Percentiles rank a stretch among this genome's conserved stretches.
phyloP scores from a whole-genome alignment of 2,329 filamentous ascomycete species.

The Ophiostoma piceae region DNA sequence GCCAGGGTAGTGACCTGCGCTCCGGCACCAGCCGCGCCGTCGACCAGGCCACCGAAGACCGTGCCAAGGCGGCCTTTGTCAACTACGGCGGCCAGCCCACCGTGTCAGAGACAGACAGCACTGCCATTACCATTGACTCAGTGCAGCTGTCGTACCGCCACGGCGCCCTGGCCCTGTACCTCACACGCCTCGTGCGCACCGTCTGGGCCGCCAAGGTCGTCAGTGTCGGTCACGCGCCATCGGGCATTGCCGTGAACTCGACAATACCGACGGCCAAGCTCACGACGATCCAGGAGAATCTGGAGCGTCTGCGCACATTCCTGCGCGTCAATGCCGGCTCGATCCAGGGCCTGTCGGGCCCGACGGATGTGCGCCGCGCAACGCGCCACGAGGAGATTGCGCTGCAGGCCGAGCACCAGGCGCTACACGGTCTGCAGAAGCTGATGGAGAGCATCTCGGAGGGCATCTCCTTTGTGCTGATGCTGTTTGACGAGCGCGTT shows the following conservation, averaged over 20 bases:
- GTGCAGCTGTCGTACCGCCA: conserved; percentile 86
- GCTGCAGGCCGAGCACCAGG: conserved; percentile 88
- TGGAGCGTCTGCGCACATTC: conserved; percentile 75
- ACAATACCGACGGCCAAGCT: conserved; percentile 65
- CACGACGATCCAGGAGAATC: conserved; percentile 68
- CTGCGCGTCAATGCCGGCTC: conserved; percentile 81
- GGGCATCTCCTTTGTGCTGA: conserved; percentile 91
- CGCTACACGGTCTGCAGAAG: conserved; percentile 76
- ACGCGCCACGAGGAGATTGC: conserved; percentile 88
- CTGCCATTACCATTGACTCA: conserved; percentile 67
- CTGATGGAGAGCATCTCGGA: conserved; percentile 89
- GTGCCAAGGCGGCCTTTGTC: conserved; percentile 81
- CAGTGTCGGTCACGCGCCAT: conserved; percentile 61
- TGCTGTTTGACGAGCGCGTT: conserved; percentile 89
- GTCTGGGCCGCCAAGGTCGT: conserved; percentile 82
- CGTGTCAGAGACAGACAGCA: conserved; percentile 70
- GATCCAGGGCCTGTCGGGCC: conserved; percentile 89
- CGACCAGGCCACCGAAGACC: conserved; percentile 80
- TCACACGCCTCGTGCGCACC: conserved; percentile 79
- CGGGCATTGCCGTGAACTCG: conserved; percentile 59
- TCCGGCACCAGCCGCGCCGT: conserved; percentile 70
- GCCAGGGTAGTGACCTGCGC: conserved; percentile 72
- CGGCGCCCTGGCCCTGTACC: conserved; percentile 79
- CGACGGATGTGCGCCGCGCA: conserved; percentile 73
- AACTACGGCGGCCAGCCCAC: conserved; percentile 86